Evolutionary conservation across 345 rosid species (phyloP).

Genomic region (Gynandropsis gynandra): DNA sequence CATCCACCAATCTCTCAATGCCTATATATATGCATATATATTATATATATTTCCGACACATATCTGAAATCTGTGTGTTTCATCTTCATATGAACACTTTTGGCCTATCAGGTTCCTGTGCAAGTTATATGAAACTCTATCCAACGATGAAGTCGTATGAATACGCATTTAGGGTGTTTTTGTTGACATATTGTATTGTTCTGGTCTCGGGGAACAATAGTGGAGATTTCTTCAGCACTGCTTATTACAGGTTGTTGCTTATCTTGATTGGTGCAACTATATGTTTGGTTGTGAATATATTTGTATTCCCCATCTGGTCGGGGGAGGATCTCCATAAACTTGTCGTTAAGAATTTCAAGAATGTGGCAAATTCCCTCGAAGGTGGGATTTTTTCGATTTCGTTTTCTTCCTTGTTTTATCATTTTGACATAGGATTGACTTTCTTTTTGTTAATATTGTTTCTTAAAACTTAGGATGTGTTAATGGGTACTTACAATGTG

Average conservation of each 20-base stretch:
- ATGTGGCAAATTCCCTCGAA: constrained; percentile 79
- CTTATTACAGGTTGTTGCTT: constrained; percentile 53
- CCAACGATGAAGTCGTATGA: constrained; percentile 77
- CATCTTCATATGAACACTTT: background rate
- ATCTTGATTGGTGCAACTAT: constrained; percentile 64
- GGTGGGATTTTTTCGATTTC: constrained; percentile 31
- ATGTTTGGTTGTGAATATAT: constrained; percentile 53
- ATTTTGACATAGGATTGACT: background rate
- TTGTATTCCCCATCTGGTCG: constrained; percentile 79
- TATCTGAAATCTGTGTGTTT: background rate
- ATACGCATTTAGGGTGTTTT: constrained; percentile 77
- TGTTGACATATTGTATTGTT: constrained; percentile 83
- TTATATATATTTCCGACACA: background rate
- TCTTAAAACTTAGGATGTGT: constrained; percentile 51
- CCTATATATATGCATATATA: background rate
- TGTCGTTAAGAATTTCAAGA: constrained; percentile 76
- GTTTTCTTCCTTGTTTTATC: constrained; percentile 7
- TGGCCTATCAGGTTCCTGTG: constrained; percentile 40
- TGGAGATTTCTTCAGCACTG: constrained; percentile 45
- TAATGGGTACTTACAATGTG: constrained; percentile 60
- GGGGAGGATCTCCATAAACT: constrained; percentile 88
- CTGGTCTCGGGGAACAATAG: constrained; percentile 62
- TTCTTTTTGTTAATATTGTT: constrained; percentile 6
- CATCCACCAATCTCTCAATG: constrained; percentile 3
- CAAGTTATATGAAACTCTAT: constrained; percentile 57